Base-by-base conservation (phyloP, 2,329 filamentous ascomycete species). In the Talaromyces sp. region DNA sequence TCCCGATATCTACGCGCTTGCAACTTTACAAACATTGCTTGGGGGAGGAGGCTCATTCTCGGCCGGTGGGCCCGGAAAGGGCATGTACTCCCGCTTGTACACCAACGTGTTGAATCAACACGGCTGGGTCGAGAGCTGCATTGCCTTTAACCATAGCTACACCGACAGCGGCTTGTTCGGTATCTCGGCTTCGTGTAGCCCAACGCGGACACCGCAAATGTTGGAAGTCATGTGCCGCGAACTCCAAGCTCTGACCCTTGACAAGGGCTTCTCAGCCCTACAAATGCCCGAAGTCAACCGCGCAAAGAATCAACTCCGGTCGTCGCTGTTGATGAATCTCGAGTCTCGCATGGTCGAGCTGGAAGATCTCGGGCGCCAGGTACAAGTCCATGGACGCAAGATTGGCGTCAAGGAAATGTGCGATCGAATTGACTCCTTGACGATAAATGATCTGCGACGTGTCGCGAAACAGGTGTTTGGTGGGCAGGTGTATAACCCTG, bases 61-160 rank as follows among this genome's bases (percentile, higher is more conserved):
- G 16, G 95, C 95, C 62, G 95, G 95, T 72, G 95, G 95, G 0
- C 95, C 95, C 4, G 95, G 95, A 62, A 99, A 99, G 83, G 95
- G 95, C 77, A 99, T 99, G 95, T 98, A 98, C 84, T 96, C 92
- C 43, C 90, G 95, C 13, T 87, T 99, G 9, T 99, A 97, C 84
- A 98, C 93, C 68, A 97, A 97, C 76, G 94, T 98, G 0, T 86
- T 99, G 60, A 99, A 99, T 82, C 93, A 98, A 80, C 89, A 97
- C 80, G 92, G 91, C 71, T 99, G 94, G 94, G 92, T 99, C 31
- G 95, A 99, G 81, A 93, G 89, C 67, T 98, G 95, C 80, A 85
- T 96, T 60, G 90, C 94, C 35, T 98, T 98, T 83, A 98, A 98
- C 84, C 93, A 98, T 83, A 92, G 91, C 56, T 99, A 99, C 84